phyloP scores from a whole-genome alignment of 2,329 filamentous ascomycete species.

The Botrytis deweyae region DNA sequence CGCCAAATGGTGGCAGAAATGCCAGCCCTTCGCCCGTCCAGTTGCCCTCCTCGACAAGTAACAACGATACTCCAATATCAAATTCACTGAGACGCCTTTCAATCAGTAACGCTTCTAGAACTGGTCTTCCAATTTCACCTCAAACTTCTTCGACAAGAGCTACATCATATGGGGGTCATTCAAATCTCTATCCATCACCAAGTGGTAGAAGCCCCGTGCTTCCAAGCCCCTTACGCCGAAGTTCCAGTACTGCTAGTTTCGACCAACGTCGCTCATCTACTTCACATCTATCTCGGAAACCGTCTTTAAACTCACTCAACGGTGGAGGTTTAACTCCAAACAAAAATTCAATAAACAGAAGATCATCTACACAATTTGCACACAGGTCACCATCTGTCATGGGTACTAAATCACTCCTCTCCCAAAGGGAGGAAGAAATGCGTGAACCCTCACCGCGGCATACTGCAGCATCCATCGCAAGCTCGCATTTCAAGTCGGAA shows the following conservation, averaged over 20 bases:
- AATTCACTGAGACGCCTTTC: constrained; percentile 47
- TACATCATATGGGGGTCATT: constrained; percentile 18
- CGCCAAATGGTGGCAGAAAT: constrained; percentile 23
- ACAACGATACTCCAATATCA: constrained; percentile 26
- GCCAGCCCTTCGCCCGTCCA: constrained; percentile 21
- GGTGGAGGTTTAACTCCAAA: constrained; percentile 41
- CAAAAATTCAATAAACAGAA: constrained; percentile 41
- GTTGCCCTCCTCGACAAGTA: constrained; percentile 29
- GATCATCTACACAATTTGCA: constrained; percentile 45
- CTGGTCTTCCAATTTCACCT: constrained; percentile 27
- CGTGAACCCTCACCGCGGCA: constrained; percentile 40
- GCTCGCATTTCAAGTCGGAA: constrained; percentile 38
- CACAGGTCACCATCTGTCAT: constrained; percentile 37
- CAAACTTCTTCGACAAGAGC: constrained; percentile 21
- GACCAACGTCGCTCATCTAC: constrained; percentile 43
- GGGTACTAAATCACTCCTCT: constrained; percentile 43
- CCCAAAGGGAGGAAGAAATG: constrained; percentile 39
- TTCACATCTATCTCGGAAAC: constrained; percentile 44
- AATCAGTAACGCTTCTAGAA: constrained; percentile 28
- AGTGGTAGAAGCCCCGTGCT: constrained; percentile 32
- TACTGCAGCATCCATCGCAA: constrained; percentile 49
- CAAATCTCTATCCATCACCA: constrained; percentile 29
- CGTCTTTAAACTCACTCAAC: constrained; percentile 46
- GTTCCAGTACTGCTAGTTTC: constrained; percentile 46
- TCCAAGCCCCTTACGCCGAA: constrained; percentile 40